Percentiles rank a stretch among this genome's conserved stretches.
Evolutionary conservation across 1,284 basidiomycete species (phyloP).

Genomic region (Sanghuangporus sanghuang): DNA sequence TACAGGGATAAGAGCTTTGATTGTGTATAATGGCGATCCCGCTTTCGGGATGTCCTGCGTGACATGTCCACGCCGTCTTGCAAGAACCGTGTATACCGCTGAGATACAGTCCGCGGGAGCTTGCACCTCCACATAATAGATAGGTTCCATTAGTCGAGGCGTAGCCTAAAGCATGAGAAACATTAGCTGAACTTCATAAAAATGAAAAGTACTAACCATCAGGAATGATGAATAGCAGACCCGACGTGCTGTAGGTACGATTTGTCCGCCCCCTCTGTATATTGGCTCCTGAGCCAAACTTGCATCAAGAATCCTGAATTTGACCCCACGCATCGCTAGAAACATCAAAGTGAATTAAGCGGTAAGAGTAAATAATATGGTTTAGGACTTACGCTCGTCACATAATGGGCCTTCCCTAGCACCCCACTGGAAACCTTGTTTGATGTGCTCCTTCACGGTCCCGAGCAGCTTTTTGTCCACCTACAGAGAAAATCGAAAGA

Average conservation of each 20-base stretch:
- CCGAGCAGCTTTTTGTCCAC: conserved; percentile 91
- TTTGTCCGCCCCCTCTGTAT: conserved; percentile 96
- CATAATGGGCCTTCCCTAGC: conserved; percentile 95
- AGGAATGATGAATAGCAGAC: conserved; percentile 99
- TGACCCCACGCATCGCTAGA: conserved; percentile 94
- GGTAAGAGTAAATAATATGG: background rate
- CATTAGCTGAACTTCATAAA: conserved; percentile 12
- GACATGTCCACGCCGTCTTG: conserved; percentile 94
- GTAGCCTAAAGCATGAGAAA: conserved; percentile 57
- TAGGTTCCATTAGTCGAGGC: conserved; percentile 91
- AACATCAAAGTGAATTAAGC: background rate
- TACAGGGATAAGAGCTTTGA: conserved; percentile 96
- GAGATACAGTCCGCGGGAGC: conserved; percentile 98
- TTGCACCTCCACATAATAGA: conserved; percentile 98
- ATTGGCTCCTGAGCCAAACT: conserved; percentile 92
- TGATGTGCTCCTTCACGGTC: conserved; percentile 90
- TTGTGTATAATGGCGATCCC: conserved; percentile 94
- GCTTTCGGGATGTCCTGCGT: conserved; percentile 97
- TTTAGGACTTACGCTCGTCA: conserved; percentile 85
- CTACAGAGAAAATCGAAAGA: conserved; percentile 30
- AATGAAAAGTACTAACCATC: conserved; percentile 57
- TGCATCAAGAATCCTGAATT: conserved; percentile 93
- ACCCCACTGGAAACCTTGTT: conserved; percentile 99
- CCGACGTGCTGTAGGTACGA: conserved; percentile 94
- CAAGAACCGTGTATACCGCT: conserved; percentile 95